Base-by-base conservation (phyloP, 805 yeast species). In the Metschnikowia rubicola region DNA sequence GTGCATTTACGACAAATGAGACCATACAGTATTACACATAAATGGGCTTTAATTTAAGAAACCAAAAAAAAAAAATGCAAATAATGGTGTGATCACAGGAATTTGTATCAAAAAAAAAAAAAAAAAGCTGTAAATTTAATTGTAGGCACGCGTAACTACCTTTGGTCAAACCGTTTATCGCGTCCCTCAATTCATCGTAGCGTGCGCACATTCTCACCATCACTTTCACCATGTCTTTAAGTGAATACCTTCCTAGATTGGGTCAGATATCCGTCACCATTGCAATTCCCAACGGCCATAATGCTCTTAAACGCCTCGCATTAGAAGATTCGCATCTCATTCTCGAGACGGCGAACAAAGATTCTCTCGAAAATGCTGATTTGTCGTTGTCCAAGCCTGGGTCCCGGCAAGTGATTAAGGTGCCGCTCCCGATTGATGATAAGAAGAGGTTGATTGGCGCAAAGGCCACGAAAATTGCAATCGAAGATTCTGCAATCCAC, bases 231-330 rank as follows among this genome's bases (percentile, higher is more conserved):
- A 53, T 51, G 54, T 55, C 43, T 21, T 33, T 55, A 9, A 39
- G 54, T 10, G 59, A 55, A 37, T 42, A 49, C 21, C 52, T 55
- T 30, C 57, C 59, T 35, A 47, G 57, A 36, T 39, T 55, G 8
- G 46, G 43, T 15, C 56, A 53, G 39, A 43, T 53, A 26, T 45
- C 57, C 15, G 46, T 53, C 35, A 44, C 43, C 13, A 21, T 45
- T 7, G 54, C 50, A 1, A 39, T 43, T 13, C 41, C 51, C 4
- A 10, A 34, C 12, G 31, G 34, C n/a, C 19, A 35, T 4, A 36
- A 39, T 29, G 38, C 21, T 9, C 39, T 51, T 11, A 47, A 31
- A 9, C 39, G 40, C 11, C 36, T 48, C 8, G 45, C 41, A 12
- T 32, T 51, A 8, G 33, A 35, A 31, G 37, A 38, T 5, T 34